phyloP scores from a whole-genome alignment of 2,329 filamentous ascomycete genomes.

The Phaeosphaeria sp. region DNA sequence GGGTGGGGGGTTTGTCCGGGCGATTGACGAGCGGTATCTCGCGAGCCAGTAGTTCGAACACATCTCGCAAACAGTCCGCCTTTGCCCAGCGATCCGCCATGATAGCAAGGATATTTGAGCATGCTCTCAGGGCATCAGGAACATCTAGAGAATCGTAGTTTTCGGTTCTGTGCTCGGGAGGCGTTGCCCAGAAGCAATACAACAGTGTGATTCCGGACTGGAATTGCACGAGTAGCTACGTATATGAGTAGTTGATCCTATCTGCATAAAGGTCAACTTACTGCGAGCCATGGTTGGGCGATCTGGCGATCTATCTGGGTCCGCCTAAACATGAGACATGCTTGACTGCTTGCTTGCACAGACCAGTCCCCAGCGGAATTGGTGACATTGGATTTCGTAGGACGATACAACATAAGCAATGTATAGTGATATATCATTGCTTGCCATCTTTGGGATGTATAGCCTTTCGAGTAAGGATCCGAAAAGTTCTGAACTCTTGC shows the following conservation, averaged over 20 bases:
- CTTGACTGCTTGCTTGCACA: slow-evolving; percentile 26
- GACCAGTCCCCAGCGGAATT: slow-evolving; percentile 27
- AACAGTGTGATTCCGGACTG: slow-evolving; percentile 47
- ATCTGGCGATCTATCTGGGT: slow-evolving; percentile 29
- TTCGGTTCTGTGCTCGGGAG: slow-evolving; percentile 34
- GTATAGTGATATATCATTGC: slow-evolving; percentile 31
- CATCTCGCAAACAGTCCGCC: slow-evolving; percentile 43
- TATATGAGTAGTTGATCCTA: slow-evolving; percentile 1
- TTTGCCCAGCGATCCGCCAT: slow-evolving; percentile 48
- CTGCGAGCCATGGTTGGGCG: slow-evolving; percentile 27
- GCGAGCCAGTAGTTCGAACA: slow-evolving; percentile 43
- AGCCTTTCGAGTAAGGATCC: slow-evolving; percentile 24
- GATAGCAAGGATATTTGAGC: slow-evolving; percentile 46
- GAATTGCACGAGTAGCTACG: slow-evolving; percentile 32
- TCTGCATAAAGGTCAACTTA: slow-evolving; percentile 5
- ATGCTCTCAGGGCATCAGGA: slow-evolving; percentile 45
- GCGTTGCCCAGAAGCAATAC: slow-evolving; percentile 48
- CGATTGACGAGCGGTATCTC: slow-evolving; percentile 27
- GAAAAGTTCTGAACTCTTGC: slow-evolving; percentile 21
- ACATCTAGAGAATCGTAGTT: slow-evolving; percentile 36
- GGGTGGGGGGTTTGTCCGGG: slow-evolving; percentile 17
- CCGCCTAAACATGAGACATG: slow-evolving; percentile 25
- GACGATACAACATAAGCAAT: slow-evolving; percentile 23
- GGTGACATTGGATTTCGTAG: slow-evolving; percentile 19
- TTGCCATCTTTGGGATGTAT: slow-evolving; percentile 26